Conservation (phyloP, 306 rosid species). For the Prinsepia uniflora region DNA sequence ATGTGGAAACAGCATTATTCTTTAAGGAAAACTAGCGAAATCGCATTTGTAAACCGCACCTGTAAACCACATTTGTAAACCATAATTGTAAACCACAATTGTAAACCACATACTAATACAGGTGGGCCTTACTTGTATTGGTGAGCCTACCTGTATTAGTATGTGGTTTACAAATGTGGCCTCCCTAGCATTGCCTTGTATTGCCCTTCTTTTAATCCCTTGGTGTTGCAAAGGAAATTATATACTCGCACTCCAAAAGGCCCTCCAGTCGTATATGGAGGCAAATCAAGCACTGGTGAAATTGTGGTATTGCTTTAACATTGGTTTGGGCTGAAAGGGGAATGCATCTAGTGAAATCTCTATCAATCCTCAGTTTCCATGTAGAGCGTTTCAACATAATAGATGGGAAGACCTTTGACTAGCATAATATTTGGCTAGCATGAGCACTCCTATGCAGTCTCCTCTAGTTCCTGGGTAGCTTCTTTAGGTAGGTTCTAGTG, state of each 20-base stretch:
- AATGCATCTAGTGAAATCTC: not conserved
- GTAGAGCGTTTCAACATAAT: not conserved
- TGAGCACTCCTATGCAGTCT: not conserved
- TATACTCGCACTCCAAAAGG: not conserved
- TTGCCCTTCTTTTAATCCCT: not conserved
- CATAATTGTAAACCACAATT: too few relatives aligned
- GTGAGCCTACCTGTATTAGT: too few relatives aligned
- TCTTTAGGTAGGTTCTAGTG: not conserved
- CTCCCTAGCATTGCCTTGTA: too few relatives aligned
- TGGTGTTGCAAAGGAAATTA: not conserved
- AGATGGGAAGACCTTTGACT: not conserved
- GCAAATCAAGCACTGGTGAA: not conserved
- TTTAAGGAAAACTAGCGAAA: too few relatives aligned
- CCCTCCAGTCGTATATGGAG: not conserved
- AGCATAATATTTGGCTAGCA: not conserved
- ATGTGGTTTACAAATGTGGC: too few relatives aligned
- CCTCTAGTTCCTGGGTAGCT: not conserved
- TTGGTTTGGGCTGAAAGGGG: not conserved
- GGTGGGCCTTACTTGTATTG: too few relatives aligned
- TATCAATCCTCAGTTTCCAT: slow-evolving; percentile 1
- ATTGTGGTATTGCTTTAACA: not conserved
- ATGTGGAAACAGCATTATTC: not conserved
- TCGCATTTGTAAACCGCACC: too few relatives aligned
- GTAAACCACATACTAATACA: too few relatives aligned
- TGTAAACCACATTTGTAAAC: too few relatives aligned